These are phyloP conservation scores for Biancaea sappan DNA, from an alignment of 306 rosid species.

Conservation along the genomic window DNA sequence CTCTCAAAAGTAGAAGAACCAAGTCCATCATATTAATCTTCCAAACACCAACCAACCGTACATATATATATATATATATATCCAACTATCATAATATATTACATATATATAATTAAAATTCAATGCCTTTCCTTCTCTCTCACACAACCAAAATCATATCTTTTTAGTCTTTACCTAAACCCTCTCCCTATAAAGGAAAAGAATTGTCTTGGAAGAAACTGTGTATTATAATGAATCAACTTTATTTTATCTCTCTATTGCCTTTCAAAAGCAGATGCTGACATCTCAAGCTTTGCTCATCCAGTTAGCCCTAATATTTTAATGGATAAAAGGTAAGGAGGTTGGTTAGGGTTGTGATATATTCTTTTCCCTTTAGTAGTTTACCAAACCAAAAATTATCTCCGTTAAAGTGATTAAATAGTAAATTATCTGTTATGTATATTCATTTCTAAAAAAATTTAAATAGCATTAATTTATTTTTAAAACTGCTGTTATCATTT, in stretches of 20 bases:
- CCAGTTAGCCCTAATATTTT: constrained; percentile 29
- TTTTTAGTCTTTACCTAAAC: constrained; percentile 51
- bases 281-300: constrained; percentile 41
- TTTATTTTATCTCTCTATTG: constrained; percentile 39
- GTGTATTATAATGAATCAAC: constrained; percentile 36
- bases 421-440: too few species aligned
- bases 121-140: too few species aligned
- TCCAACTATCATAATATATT: too few species aligned
- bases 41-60: constrained; percentile 10
- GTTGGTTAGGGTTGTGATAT: constrained; percentile 35
- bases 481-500: too few species aligned
- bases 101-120: neutral
- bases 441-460: too few species aligned
- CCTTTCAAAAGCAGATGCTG: constrained; percentile 68
- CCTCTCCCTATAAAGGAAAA: constrained; percentile 42
- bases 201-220: constrained; percentile 64
- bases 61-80: too few species aligned
- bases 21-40: constrained; percentile 33
- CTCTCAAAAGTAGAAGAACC: constrained; percentile 37
- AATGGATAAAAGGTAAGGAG: constrained; percentile 1
- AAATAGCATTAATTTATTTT: too few species aligned
- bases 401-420: too few species aligned
- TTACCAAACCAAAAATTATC: neutral
- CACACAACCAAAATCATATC: constrained; percentile 21
- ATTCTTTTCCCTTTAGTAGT: constrained; percentile 38